Base-by-base conservation (phyloP, 1,139 yeast genomes). In the Blastobotrys elegans region DNA sequence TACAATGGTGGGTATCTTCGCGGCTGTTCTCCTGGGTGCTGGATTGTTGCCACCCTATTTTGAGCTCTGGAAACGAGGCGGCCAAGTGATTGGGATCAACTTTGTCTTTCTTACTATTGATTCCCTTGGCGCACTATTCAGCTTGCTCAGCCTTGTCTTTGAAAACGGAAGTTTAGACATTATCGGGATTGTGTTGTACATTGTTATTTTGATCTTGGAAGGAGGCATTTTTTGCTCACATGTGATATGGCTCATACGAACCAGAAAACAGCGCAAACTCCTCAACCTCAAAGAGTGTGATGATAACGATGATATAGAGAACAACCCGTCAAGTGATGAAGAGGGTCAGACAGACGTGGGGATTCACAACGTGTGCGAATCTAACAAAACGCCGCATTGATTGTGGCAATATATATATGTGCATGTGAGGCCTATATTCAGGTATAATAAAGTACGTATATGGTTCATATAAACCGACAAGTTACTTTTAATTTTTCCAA, bases 21-120 rank as follows among this genome's bases (percentile, higher is more conserved):
- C 97, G 0, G 79, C 95, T 0, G 72, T 89, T 0, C 64, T 86
- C 22, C 70, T 90, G 24, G 95, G 87, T 0, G 59, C 77, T 2
- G 97, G 97, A 0, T 71, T 90, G 40, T 59, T 90, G 2, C 97
- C 97, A 0, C 97, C 97, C 4, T 90, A 89, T 64, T 81, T 81
- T 58, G 97, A 90, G 62, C 70, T 90, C 32, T 78, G 79, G 32
- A 86, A 86, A 61, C 75, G 96, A 52, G 66, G 76, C 43, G 97
- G 97, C 2, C 71, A 87, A 42, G 97, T 90, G 4, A 79, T 88
- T 3, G 97, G 97, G 0, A 83, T 90, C 58, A 88, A 88, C 61
- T 88, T 90, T 62, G 58, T 82, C n/a, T 90, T 90, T 57, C 70
- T 90, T 50, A 58, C 71, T n/a, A 73, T 89, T 62, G 97, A 90